Evolutionary conservation across 2,329 filamentous ascomycete genomes (phyloP), one percentile per base, ranked within the genome.

Genomic region (Fusarium marasasianum): DNA sequence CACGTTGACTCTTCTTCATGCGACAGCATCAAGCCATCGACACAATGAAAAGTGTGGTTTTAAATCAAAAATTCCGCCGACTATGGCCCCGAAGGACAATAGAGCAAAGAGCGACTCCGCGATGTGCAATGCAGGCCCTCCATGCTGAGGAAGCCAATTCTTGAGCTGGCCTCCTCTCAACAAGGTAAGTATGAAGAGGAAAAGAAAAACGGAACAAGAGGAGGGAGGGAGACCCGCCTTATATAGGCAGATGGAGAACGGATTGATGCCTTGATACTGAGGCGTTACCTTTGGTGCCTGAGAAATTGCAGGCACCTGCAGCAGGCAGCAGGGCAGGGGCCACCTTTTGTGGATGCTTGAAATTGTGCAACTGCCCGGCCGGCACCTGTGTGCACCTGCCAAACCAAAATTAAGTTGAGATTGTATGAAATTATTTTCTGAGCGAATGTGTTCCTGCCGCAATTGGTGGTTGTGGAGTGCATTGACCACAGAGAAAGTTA

Each of bases 31-130:
- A 80, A 81, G 83, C 82, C 79, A 72, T 66, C 76, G 26, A 66
- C 82, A 84, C 72, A 84, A 86, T 83, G 86, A 87, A 87, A 87
- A 86, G 76, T 56, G 76, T 55, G 72, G 61, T 41, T 22, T 20
- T 69, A 84, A 79, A 88, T 84, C 85, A 87, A 88, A 88, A 87
- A 87, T 87, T 88, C 54, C 85, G 83, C 83, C 83, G 81, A 82
- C 84, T 82, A 87, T 85, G 86, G 85, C 84, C 85, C 85, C 86
- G 84, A 87, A 87, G 85, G 84, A 84, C 85, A 87, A 86, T 87
- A 82, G 82, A 87, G 83, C 63, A 77, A 79, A 82, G 83, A 70
- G 80, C 79, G 82, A 86, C 85, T 82, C 86, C 86, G 83, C 86
- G 86, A 55, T 86, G 86, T 88, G 86, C 86, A 87, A 87, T 88